phyloP scores from a whole-genome alignment of 2,329 filamentous ascomycete genomes.

The Alternaria tenuissima region DNA sequence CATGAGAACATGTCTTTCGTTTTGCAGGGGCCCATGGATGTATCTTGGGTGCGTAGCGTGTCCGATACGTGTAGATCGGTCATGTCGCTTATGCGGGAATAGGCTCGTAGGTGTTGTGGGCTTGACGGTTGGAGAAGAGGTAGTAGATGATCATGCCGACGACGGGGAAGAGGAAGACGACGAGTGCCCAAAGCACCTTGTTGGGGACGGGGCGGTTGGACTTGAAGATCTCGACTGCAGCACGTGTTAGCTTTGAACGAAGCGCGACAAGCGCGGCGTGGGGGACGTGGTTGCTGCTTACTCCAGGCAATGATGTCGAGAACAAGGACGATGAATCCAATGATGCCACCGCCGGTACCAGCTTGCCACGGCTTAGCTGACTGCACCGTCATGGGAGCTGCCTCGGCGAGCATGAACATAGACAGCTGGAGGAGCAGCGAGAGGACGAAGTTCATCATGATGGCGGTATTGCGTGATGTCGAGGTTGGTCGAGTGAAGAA shows the following conservation, averaged over 20 bases:
- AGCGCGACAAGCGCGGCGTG: neutral
- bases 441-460: slow-evolving; percentile 47
- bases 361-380: slow-evolving; percentile 62
- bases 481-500: neutral
- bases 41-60: neutral
- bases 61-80: neutral
- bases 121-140: slow-evolving; percentile 68
- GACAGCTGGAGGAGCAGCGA: slow-evolving; percentile 63
- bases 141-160: slow-evolving; percentile 69
- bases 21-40: neutral
- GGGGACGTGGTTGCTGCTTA: slow-evolving; percentile 50
- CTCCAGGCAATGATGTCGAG: slow-evolving; percentile 70
- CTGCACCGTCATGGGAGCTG: slow-evolving; percentile 54
- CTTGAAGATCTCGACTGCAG: slow-evolving; percentile 69
- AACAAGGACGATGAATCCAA: slow-evolving; percentile 68
- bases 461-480: slow-evolving; percentile 13
- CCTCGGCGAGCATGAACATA: slow-evolving; percentile 60
- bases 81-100: slow-evolving; percentile 40
- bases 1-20: neutral
- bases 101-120: slow-evolving; percentile 66
- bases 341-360: slow-evolving; percentile 67
- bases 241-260: slow-evolving; percentile 25
- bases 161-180: slow-evolving; percentile 72
- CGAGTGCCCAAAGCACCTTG: slow-evolving; percentile 69
- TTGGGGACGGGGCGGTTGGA: slow-evolving; percentile 65